Base-by-base conservation (phyloP, 129 eudicot species). In the Arctium minus region DNA sequence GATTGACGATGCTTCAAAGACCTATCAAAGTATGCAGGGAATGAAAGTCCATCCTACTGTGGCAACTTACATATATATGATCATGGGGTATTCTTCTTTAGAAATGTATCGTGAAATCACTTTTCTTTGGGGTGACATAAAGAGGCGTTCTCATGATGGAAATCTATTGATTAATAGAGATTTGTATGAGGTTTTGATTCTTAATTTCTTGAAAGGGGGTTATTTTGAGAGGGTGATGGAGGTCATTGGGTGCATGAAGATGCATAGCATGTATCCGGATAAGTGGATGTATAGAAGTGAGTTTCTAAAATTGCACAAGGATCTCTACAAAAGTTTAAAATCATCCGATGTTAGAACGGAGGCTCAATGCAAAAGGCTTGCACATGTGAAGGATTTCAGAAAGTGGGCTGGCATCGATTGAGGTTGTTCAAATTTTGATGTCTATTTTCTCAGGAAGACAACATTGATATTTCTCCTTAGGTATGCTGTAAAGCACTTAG, bases 181-280 rank as follows among this genome's bases (percentile, higher is more conserved):
- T 69, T 74, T 96, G 84, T 96, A 88, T 17, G 98, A 96, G 88
- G 81, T 88, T 50, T 77, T 96, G 83, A 72, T 90, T 18, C 37
- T 90, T 35, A 91, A 78, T 85, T 96, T 96, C 73, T 39, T 96
- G 76, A 84, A 88, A 33, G 99, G 98, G 31, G 99, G 99, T 67
- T 96, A 96, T 85, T 96, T 96, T 88, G 93, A 90, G 91, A 91
- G 98, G 89, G 98, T 91, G 80, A 86, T 96, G 93, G 99, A 93
- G 89, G 86, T 96, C 11, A 83, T 91, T 80, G 82, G 83, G 64
- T 74, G 84, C 75, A 93, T 91, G 98, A 86, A 79, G 86, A 89
- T 88, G 83, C 80, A 86, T 46, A 73, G 83, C 9, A 86, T 93
- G 89, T 96, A 73, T 84, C 35, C 68, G 67, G 99, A 96, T 90